Evolutionary conservation across 495 filamentous ascomycete genomes (phyloP), one percentile per base, ranked within the genome.

Genomic region (Podospora pseudopauciseta): DNA sequence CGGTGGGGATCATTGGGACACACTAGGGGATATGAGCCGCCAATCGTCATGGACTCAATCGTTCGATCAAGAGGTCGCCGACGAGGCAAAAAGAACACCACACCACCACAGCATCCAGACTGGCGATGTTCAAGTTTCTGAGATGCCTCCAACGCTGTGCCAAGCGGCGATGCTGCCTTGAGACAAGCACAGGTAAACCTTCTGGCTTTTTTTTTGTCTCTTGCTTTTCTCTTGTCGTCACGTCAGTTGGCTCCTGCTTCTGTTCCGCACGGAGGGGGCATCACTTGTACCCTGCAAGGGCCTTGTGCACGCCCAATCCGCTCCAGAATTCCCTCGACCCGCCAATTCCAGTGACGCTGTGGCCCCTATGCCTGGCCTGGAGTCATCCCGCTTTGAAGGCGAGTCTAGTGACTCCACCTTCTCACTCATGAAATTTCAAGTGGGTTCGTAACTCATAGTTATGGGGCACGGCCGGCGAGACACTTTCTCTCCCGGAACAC

Each of bases 341-440:
- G 55, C 55, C 55, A 49, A 49, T 49, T 49, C 39, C 9, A 49
- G 7, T 49, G 39, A 49, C 39, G 39, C 39, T 49, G 39, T 4
- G 9, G 13, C 39, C 39, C 39, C 13, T 20, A 20, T 58, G 55
- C 23, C 55, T 20, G 2, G 11, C n/a, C n/a, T 19, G 55, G 55
- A 58, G 55, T 58, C 55, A 58, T 58, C 55, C n/a, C 23, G n/a
- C 55, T 58, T 26, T 26, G 18, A 58, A 58, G 55, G 55, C n/a
- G 20, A 58, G n/a, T 19, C 55, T 58, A 58, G 55, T 58, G 55
- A 58, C 55, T 58, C 55, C 55, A 58, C 55, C 55, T 26, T 58
- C 23, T 20, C n/a, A 11, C 55, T 58, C 23, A 26, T 19, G 55
- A 58, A 26, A 58, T 58, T 26, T 26, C 55, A 58, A 58, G 55